Evolutionary conservation across 2,329 filamentous ascomycete genomes (phyloP), one percentile per base, ranked within the genome.

Genomic region (Aspergillus luchuensis): DNA sequence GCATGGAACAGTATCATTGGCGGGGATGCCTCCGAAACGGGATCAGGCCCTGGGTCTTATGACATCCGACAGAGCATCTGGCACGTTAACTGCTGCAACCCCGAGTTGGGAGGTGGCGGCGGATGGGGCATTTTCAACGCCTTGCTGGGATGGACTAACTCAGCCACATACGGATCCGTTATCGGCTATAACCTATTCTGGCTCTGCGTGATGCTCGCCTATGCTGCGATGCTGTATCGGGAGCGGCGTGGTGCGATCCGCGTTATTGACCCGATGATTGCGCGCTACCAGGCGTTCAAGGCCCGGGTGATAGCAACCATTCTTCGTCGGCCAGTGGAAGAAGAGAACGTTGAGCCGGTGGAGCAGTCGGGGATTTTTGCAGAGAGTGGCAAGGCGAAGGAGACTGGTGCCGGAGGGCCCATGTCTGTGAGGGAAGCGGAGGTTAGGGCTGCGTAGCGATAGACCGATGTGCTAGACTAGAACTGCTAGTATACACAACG

Each of bases 81-180:
- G 91, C 91, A 94, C 71, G 85, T 94, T 57, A 92, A 93, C 71
- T 96, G 91, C 80, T 95, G 91, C 74, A 93, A 86, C 69, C 89
- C 91, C 0, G 79, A 87, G 56, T 76, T 88, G 41, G 88, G 91
- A 63, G 89, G 90, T 28, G 89, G 89, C 51, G 87, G 89, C 39
- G 91, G 90, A 48, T 96, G 91, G 92, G 91, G 91, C 58, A 87
- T 96, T 66, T 92, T 96, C 82, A 94, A 96, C 69, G 87, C 91
- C 60, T 82, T 96, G 56, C 82, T 96, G 10, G 92, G 92, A 60
- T 97, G 92, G 92, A 85, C 87, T 63, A 96, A 96, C 79, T 91
- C 90, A 11, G 92, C 91, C 5, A 96, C 92, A 1, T 92, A 94
- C 69, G 91, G 92, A 55, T 93, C 91, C 1, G 89, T 96, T 65